Conservation (phyloP, 2,329 filamentous ascomycete genomes). For the Ilyonectria robusta region DNA sequence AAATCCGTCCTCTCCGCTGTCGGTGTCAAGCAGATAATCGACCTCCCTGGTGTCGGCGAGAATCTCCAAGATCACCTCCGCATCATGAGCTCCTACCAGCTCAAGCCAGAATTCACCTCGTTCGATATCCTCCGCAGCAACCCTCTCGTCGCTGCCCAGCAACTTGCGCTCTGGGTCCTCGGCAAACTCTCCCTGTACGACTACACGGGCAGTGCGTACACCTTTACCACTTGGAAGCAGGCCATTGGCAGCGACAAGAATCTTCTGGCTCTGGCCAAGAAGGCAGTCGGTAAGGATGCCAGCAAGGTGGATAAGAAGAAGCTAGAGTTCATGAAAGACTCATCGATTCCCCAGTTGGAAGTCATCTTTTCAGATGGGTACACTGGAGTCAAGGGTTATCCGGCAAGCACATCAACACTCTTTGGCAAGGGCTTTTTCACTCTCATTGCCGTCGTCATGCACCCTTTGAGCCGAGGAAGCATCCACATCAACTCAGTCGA, state of each 20-base stretch:
- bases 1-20: constrained; percentile 20
- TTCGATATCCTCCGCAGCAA: constrained; percentile 40
- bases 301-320: constrained; percentile 56
- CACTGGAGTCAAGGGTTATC: constrained; percentile 48
- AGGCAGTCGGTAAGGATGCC: constrained; percentile 46
- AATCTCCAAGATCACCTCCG: constrained; percentile 52
- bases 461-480: constrained; percentile 64
- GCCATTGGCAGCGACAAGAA: constrained; percentile 33
- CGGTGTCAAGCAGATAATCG: constrained; percentile 21
- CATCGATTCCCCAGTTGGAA: constrained; percentile 45
- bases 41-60: constrained; percentile 30
- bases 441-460: constrained; percentile 70
- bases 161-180: constrained; percentile 39
- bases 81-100: constrained; percentile 53
- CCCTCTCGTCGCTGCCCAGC: constrained; percentile 31
- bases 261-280: constrained; percentile 29
- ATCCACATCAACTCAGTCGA: constrained; percentile 40
- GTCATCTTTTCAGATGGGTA: constrained; percentile 51
- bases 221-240: constrained; percentile 42
- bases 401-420: constrained; percentile 42
- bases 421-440: constrained; percentile 55
- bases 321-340: constrained; percentile 54
- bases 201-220: constrained; percentile 39
- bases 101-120: constrained; percentile 34
- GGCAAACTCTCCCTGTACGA: constrained; percentile 39